Conservation (phyloP, 2,329 filamentous ascomycete species). For the Whalleya microplaca region DNA sequence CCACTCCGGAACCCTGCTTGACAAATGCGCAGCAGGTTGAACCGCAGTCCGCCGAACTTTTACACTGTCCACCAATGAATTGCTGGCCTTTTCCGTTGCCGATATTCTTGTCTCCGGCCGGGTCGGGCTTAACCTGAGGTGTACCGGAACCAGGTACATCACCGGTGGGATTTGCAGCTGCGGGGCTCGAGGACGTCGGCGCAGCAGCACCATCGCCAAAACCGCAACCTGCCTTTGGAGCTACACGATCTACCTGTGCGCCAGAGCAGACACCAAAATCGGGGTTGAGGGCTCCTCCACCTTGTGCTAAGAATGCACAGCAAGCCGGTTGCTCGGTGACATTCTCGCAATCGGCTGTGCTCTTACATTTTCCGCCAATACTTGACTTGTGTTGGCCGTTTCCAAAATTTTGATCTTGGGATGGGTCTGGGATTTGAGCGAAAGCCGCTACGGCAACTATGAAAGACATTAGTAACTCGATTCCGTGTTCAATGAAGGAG, state of each 20-base stretch:
- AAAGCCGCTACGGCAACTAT: slow-evolving; percentile 26
- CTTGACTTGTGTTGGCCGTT: slow-evolving; percentile 33
- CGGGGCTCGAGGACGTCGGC: neutral
- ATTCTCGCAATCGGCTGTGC: slow-evolving; percentile 31
- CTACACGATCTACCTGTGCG: slow-evolving; percentile 26
- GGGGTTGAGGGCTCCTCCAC: too few species aligned
- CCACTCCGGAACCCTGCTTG: slow-evolving; percentile 5
- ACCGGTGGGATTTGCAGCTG: too few species aligned
- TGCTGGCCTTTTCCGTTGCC: slow-evolving; percentile 33
- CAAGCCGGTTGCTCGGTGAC: slow-evolving; percentile 20
- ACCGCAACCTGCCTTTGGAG: slow-evolving; percentile 37
- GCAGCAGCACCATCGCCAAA: slow-evolving; percentile 23
- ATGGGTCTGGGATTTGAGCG: slow-evolving; percentile 28
- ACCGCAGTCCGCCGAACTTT: slow-evolving; percentile 33
- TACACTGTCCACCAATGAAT: slow-evolving; percentile 36
- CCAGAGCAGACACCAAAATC: slow-evolving; percentile 31
- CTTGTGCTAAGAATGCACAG: slow-evolving; percentile 31
- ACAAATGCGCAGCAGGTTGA: slow-evolving; percentile 35
- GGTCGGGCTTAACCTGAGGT: slow-evolving; percentile 26
- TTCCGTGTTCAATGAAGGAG: neutral
- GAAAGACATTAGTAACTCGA: slow-evolving; percentile 8
- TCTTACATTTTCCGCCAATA: slow-evolving; percentile 35
- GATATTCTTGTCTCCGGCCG: slow-evolving; percentile 29
- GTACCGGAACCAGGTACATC: neutral
- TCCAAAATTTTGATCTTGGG: slow-evolving; percentile 31